Evolutionary conservation across 2,329 filamentous ascomycete genomes (phyloP), one percentile per base, ranked within the genome.

Genomic region (Biscogniauxia mediterranea): DNA sequence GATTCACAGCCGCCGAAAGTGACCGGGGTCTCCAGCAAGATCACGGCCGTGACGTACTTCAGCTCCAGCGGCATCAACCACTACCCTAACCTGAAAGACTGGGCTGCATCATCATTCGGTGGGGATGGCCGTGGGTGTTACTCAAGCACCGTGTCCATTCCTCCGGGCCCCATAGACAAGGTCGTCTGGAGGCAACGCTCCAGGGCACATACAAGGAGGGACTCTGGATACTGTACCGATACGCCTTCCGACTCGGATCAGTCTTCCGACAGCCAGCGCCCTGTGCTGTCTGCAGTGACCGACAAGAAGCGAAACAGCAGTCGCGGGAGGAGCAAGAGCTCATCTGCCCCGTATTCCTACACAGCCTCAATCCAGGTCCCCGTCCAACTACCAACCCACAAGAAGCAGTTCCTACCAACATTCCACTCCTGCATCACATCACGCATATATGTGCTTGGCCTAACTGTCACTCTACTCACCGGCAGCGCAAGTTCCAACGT

Each of bases 401-500:
- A 78, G 68, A 83, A 80, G 70, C 75, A 79, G 8, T 83, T 85
- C 65, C 64, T 86, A 21, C 84, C 84, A 0, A 83, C 82, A 5
- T 87, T 86, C 69, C 82, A 86, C 74, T 82, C 81, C 8, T 87
- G 84, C 75, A 80, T 86, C 70, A 75, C 79, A 46, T 83, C 82
- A 7, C 80, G 84, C 25, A 79, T 80, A n/a, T 87, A 87, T 71
- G 77, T 80, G 4, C 69, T 86, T 28, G 78, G 80, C 65, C 66
- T 83, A 51, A 73, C 75, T 15, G 68, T 86, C 5, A 76, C 74
- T 6, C 56, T 79, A 23, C 17, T 32, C 28, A 74, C 77, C 2
- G 79, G 77, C 17, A 74, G 79, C 7, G 73, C 76, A 59, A 79
- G 75, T 68, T 79, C 76, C 3, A 77, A 74, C 56, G 65, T 85